Conservation (phyloP, 805 yeast species). For the Wickerhamiella spandovensis region DNA sequence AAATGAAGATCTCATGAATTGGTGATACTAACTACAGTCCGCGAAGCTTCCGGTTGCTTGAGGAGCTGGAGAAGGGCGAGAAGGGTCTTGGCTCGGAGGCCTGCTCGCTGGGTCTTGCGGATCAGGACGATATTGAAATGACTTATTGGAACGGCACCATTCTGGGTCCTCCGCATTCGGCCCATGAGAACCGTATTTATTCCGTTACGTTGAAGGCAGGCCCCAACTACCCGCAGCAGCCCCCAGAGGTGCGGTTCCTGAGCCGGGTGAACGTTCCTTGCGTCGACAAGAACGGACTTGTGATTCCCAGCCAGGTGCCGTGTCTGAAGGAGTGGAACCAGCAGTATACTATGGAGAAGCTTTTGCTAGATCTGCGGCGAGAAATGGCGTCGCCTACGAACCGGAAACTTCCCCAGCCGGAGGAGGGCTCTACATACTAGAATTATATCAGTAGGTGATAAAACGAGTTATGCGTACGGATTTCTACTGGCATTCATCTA, state of each 20-base stretch:
- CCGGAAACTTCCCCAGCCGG: slow-evolving; percentile 79
- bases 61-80: slow-evolving; percentile 95
- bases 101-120: slow-evolving; percentile 86
- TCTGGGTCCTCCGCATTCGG: slow-evolving; percentile 86
- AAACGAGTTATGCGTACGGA: neutral
- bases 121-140: slow-evolving; percentile 84
- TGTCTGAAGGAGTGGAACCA: slow-evolving; percentile 77
- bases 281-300: slow-evolving; percentile 53
- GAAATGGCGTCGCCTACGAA: slow-evolving; percentile 78
- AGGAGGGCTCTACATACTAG: slow-evolving; percentile 64
- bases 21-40: slow-evolving; percentile 32
- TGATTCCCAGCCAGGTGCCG: slow-evolving; percentile 42
- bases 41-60: slow-evolving; percentile 84
- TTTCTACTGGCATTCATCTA: neutral
- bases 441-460: neutral
- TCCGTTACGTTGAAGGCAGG: slow-evolving; percentile 73
- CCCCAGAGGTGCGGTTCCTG: slow-evolving; percentile 71
- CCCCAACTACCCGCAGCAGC: slow-evolving; percentile 70
- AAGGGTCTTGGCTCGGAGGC: slow-evolving; percentile 95
- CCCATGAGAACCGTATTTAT: slow-evolving; percentile 88
- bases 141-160: slow-evolving; percentile 97
- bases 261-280: slow-evolving; percentile 86
- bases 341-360: slow-evolving; percentile 85
- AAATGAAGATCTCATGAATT: neutral
- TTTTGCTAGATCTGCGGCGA: slow-evolving; percentile 66